Evolutionary conservation across 768 basidiomycete genomes (phyloP).

Genomic region (Russula earlei): DNA sequence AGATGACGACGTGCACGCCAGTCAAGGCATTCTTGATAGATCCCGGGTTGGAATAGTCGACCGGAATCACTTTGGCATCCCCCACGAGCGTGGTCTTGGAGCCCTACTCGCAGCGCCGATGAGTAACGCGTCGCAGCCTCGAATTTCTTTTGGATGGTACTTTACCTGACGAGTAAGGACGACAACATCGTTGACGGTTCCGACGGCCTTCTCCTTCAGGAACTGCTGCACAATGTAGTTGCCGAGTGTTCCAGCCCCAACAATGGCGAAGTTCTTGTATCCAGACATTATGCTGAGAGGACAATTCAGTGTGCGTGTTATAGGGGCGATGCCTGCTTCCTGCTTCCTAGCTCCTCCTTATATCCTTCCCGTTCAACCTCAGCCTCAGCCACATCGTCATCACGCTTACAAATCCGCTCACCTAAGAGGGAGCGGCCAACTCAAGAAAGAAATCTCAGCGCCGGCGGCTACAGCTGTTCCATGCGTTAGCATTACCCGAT

Average conservation of each 20-base stretch:
- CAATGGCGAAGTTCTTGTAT: slow-evolving; percentile 15
- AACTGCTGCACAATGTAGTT: slow-evolving; percentile 10
- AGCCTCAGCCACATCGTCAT: background rate
- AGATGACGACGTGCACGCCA: slow-evolving; percentile 15
- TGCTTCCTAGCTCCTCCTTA: too few relatives aligned
- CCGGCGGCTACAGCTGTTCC: background rate
- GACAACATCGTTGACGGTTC: slow-evolving; percentile 8
- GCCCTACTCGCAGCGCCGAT: too few relatives aligned
- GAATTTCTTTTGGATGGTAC: background rate
- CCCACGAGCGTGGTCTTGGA: slow-evolving; percentile 19
- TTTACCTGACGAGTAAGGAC: slow-evolving; percentile 17
- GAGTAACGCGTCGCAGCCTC: too few relatives aligned
- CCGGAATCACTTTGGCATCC: slow-evolving; percentile 1
- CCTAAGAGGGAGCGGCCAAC: background rate
- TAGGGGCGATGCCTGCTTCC: too few relatives aligned
- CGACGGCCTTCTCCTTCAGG: slow-evolving; percentile 8
- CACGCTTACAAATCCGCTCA: background rate
- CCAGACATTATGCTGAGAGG: slow-evolving; percentile 9
- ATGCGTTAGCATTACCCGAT: too few relatives aligned
- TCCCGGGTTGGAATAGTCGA: slow-evolving; percentile 12
- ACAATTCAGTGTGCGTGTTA: background rate
- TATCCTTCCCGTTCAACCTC: background rate
- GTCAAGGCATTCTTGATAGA: slow-evolving; percentile 2
- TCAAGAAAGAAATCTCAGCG: background rate
- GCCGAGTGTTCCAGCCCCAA: slow-evolving; percentile 16